These are phyloP conservation scores for Curvularia eragrostidis DNA, from an alignment of 2,329 filamentous ascomycete genomes.

Conservation along the genomic window DNA sequence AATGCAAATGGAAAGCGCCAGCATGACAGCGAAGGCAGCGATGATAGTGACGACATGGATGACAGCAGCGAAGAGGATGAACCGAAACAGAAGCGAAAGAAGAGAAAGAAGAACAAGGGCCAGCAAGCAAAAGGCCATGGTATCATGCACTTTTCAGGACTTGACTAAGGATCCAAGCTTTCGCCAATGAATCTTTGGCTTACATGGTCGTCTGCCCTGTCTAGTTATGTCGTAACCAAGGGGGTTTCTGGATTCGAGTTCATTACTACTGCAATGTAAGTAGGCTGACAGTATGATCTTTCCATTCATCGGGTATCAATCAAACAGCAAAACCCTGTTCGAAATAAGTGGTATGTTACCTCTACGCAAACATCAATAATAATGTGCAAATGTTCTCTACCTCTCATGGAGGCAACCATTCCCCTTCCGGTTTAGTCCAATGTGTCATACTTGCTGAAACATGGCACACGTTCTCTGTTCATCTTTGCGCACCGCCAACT, in stretches of 20 bases:
- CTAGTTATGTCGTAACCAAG: not conserved
- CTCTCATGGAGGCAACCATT: slow-evolving; percentile 1
- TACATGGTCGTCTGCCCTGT: not conserved
- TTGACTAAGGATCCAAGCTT: slow-evolving; percentile 27
- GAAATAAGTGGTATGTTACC: not conserved
- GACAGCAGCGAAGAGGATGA: slow-evolving; percentile 56
- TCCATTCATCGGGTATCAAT: not conserved
- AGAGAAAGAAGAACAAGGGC: slow-evolving; percentile 51
- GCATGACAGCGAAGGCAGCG: slow-evolving; percentile 18
- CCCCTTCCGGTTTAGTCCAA: slow-evolving; percentile 8
- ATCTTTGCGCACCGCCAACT: not conserved
- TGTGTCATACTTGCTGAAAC: slow-evolving; percentile 9
- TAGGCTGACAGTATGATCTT: not conserved
- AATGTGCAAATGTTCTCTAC: not conserved
- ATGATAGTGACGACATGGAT: slow-evolving; percentile 51
- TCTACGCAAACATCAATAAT: not conserved
- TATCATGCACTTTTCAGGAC: slow-evolving; percentile 46
- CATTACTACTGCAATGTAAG: not conserved
- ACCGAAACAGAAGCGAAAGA: slow-evolving; percentile 52
- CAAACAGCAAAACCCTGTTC: not conserved
- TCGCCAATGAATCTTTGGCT: not conserved
- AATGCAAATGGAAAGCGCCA: slow-evolving; percentile 53
- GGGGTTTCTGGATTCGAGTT: not conserved
- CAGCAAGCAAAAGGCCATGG: slow-evolving; percentile 44
- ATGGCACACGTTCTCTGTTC: not conserved